Evolutionary conservation across 495 filamentous ascomycete species (phyloP), one percentile per base, ranked within the genome.

Genomic region (Platismatia glauca): DNA sequence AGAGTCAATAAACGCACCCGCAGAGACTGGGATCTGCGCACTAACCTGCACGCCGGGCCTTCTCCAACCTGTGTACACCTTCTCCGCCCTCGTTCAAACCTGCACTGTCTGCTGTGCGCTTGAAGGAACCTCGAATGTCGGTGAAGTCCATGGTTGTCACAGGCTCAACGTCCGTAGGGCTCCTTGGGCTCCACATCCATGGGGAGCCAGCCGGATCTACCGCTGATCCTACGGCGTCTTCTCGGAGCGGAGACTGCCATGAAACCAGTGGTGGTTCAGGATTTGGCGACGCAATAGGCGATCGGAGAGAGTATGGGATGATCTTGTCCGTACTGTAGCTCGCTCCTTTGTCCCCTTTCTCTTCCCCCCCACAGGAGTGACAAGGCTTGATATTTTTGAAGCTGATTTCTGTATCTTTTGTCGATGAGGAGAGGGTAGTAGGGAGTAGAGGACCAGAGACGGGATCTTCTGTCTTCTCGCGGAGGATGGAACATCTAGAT

Each of bases 381-480:
- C n/a, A n/a, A n/a, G n/a, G n/a, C 9, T 46, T 11, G 39, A 33
- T 46, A 44, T 24, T 44, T 29, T 27, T 31, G 39, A 39, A 33
- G 7, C 29, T 33, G 11, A 33, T 16, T 44, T 46, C 24, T 39
- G 34, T 44, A 43, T 59, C 4, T 11, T 31, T 27, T 59, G 12
- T 59, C 39, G 39, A 59, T 4, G 55, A 59, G 57, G 46, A 39
- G 13, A 56, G 53, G 12, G 22, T 27, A 41, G 9, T 27, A 59
- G 29, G 12, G 24, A 35, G 33, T 46, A 13, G 29, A 55, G 53
- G 20, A 44, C 46, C n/a, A 44, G 57, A 46, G 57, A 59, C 46
- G 16, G n/a, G 18, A 59, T 59, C 57, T 39, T 20, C 39, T 59
- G 22, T 59, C 57, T 59, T 38, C 29, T 59, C 57, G 57, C 27